These are phyloP conservation scores for Wickerhamiella brachini DNA, from an alignment of 805 yeast genomes.

Conservation along the genomic window DNA sequence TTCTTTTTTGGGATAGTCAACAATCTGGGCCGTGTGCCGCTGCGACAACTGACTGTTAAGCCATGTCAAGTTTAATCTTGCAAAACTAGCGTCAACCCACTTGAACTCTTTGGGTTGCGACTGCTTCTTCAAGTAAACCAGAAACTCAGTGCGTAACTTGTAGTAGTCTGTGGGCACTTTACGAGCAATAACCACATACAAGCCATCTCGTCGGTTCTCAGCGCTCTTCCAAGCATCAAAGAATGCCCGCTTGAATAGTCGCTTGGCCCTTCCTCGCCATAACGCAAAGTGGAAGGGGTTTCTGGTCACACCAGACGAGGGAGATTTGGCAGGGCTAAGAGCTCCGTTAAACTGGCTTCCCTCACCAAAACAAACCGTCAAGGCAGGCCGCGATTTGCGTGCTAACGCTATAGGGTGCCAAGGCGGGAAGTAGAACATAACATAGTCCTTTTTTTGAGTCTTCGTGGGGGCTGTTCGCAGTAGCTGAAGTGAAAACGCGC, in stretches of 20 bases:
- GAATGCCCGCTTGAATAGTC: constrained; percentile 9
- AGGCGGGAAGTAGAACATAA: constrained; percentile 13
- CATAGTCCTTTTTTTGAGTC: not conserved
- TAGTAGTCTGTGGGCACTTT: constrained; percentile 6
- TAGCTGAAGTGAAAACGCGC: constrained; percentile 2
- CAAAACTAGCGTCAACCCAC: constrained; percentile 7
- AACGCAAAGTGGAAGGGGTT: constrained; percentile 15
- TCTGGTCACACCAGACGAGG: not conserved
- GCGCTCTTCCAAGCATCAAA: constrained; percentile 4
- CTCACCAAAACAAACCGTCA: constrained; percentile 5
- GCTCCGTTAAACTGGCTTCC: constrained; percentile 12
- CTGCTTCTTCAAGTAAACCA: not conserved
- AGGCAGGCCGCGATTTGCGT: constrained; percentile 16
- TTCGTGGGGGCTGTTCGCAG: not conserved
- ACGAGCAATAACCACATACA: constrained; percentile 9
- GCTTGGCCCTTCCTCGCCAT: constrained; percentile 12
- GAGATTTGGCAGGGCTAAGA: not conserved
- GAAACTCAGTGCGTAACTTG: not conserved
- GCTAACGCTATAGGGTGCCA: constrained; percentile 17
- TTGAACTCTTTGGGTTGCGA: not conserved
- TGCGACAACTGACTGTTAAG: constrained; percentile 1
- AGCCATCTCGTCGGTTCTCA: constrained; percentile 9
- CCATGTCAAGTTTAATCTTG: not conserved
- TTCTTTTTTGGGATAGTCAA: not conserved
- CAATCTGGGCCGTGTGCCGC: not conserved